These are phyloP conservation scores for Linnemannia hyalina DNA, from an alignment of 192 early-diverging fungal genomes.

Conservation along the genomic window DNA sequence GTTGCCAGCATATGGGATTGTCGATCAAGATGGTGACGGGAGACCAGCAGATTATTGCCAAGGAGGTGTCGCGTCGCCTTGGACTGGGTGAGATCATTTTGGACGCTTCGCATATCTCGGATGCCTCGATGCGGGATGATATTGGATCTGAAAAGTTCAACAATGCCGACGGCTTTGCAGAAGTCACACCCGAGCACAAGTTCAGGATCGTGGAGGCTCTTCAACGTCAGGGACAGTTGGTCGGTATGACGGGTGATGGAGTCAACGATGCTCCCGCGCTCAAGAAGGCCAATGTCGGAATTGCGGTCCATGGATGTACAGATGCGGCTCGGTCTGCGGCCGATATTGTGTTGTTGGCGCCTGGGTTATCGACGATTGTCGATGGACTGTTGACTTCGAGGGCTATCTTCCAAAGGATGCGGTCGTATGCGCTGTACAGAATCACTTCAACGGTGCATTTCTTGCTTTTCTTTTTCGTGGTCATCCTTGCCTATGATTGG, in stretches of 20 bases:
- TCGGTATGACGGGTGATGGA: slow-evolving; percentile 96
- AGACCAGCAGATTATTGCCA: slow-evolving; percentile 92
- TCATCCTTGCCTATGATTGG: slow-evolving; percentile 85
- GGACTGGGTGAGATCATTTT: slow-evolving; percentile 90
- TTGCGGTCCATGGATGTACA: slow-evolving; percentile 92
- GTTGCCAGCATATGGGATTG: slow-evolving; percentile 86
- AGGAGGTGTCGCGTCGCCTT: slow-evolving; percentile 87
- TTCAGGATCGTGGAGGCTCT: slow-evolving; percentile 90
- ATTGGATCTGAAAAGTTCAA: slow-evolving; percentile 80
- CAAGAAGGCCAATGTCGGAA: slow-evolving; percentile 96
- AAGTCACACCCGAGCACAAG: slow-evolving; percentile 97
- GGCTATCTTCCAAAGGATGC: slow-evolving; percentile 93
- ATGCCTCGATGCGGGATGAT: slow-evolving; percentile 74
- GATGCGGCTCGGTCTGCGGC: slow-evolving; percentile 93
- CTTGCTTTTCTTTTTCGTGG: slow-evolving; percentile 93
- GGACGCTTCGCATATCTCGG: slow-evolving; percentile 81
- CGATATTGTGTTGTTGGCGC: slow-evolving; percentile 91
- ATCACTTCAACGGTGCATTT: slow-evolving; percentile 96
- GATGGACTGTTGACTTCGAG: slow-evolving; percentile 89
- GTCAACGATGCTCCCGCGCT: slow-evolving; percentile 96
- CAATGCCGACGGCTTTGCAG: slow-evolving; percentile 92
- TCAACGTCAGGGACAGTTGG: slow-evolving; percentile 81
- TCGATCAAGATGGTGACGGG: slow-evolving; percentile 96
- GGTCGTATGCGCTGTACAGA: slow-evolving; percentile 89
- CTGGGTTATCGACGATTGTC: slow-evolving; percentile 90